Percentiles rank a stretch among this genome's conserved stretches.
Evolutionary conservation across 805 yeast genomes (phyloP).

Genomic region (Maudiozyma saulgeensis): DNA sequence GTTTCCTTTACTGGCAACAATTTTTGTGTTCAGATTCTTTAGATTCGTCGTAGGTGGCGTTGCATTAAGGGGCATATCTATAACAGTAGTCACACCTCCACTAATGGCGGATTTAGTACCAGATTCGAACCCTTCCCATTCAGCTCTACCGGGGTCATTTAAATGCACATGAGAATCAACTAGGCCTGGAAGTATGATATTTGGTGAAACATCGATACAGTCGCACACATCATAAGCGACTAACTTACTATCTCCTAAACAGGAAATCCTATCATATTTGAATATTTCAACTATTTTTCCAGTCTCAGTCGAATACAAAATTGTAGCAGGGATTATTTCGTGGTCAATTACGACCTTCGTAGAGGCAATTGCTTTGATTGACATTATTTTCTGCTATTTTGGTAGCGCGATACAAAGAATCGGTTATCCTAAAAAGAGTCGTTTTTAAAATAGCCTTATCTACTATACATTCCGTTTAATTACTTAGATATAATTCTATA

Average conservation of each 20-base stretch:
- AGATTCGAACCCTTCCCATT: conserved; percentile 97
- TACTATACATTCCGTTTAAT: too few relatives aligned
- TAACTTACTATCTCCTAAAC: conserved; percentile 34
- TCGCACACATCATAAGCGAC: conserved; percentile 35
- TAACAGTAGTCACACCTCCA: conserved; percentile 93
- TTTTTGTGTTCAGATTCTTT: conserved; percentile 61
- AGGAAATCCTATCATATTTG: conserved; percentile 27
- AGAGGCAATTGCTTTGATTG: conserved; percentile 47
- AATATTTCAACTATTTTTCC: conserved; percentile 54
- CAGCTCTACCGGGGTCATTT: conserved; percentile 96
- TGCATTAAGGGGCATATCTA: conserved; percentile 94
- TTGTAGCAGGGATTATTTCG: conserved; percentile 46
- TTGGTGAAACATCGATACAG: conserved; percentile 50
- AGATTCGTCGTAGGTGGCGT: conserved; percentile 91
- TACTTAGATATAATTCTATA: too few relatives aligned
- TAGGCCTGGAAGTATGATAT: conserved; percentile 73
- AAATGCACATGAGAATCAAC: conserved; percentile 92
- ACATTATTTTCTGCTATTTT: conserved; percentile 6
- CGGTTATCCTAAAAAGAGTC: not conserved
- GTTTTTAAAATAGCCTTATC: not conserved
- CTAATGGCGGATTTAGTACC: conserved; percentile 92
- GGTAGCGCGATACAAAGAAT: not conserved
- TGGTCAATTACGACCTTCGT: conserved; percentile 44
- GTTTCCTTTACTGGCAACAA: conserved; percentile 69
- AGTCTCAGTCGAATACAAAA: conserved; percentile 46